Base-by-base conservation (phyloP, 108 stramenopile species). In the Nitzschia sp. region DNA sequence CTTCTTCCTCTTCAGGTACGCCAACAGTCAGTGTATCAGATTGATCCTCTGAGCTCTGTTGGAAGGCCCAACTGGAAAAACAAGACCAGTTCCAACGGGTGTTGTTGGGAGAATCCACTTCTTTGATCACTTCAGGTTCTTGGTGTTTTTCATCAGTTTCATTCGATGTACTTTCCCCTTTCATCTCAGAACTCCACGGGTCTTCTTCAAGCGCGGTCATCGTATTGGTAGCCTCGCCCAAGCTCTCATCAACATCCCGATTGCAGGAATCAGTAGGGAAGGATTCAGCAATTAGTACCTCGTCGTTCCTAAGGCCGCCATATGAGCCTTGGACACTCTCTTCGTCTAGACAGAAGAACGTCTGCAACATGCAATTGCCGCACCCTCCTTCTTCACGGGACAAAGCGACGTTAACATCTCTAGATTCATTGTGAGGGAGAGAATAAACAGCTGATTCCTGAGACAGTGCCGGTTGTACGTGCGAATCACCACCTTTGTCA, bases 301-400 rank as follows among this genome's bases (percentile, higher is more conserved):
- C 66, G 19, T 38, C 51, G 12, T 67, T 21, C 20, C 66, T 37
- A 8, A 67, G 66, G 15, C 66, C 66, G 10, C 66, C 66, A 55
- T 67, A 67, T 8, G 66, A 67, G 11, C 64, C 52, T 42, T 67
- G 51, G 6, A 43, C 41, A 9, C 51, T 56, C n/a, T 67, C 66
- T 19, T 67, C 66, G 53, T 67, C 66, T 8, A 55, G n/a, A 20
- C 61, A 62, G 21, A 62, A 62, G 24, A 43, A 62, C 1, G 41
- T 38, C 21, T 21, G 42, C 1, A 22, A 9, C 7, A 19, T 42
- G 22, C 61, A 62, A 39, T 25, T 11, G 5, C 41, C 43, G 8
- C 29, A 25, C 6, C 29, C 57, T 43, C 43, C 43, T 6, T 10
- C 6, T 8, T 43, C 43, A 6, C 21, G 10, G 11, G 61, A 62